Evolutionary conservation across 148 eudicot species (phyloP).

Genomic region (Cornus controversa): DNA sequence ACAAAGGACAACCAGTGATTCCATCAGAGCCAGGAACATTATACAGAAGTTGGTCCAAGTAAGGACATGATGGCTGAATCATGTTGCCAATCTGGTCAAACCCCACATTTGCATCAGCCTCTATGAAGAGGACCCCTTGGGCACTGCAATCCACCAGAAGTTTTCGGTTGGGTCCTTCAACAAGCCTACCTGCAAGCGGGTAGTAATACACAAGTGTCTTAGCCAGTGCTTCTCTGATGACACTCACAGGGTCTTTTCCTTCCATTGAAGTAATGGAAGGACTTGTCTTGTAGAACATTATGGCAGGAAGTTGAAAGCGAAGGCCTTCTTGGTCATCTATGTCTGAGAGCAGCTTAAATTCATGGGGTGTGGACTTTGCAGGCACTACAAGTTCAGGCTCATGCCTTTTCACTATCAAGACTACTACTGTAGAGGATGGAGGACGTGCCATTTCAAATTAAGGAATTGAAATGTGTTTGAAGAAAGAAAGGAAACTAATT

Average conservation of each 20-base stretch:
- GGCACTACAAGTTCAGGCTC: neutral
- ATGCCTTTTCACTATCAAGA: neutral
- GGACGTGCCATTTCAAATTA: neutral
- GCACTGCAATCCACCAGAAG: neutral
- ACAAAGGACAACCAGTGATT: slow-evolving; percentile 8
- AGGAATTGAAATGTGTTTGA: no score
- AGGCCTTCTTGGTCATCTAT: slow-evolving; percentile 1
- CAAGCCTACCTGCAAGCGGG: neutral
- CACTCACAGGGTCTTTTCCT: slow-evolving; percentile 1
- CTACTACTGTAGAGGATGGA: neutral
- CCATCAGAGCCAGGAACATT: neutral
- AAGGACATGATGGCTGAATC: neutral
- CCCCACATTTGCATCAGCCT: neutral
- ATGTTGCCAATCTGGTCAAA: neutral
- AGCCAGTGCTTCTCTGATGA: neutral
- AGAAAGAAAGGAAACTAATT: no score
- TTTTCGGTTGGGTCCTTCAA: neutral
- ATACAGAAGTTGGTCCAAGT: neutral
- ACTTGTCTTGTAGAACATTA: neutral
- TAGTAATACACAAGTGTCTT: slow-evolving; percentile 2
- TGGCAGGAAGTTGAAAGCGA: neutral
- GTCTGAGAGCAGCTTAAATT: slow-evolving; percentile 2
- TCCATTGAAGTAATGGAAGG: neutral
- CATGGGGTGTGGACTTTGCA: neutral
- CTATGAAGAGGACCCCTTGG: no score